phyloP scores from a whole-genome alignment of 352 stramenopile species.

The Globisporangium rhizosaccharum region DNA sequence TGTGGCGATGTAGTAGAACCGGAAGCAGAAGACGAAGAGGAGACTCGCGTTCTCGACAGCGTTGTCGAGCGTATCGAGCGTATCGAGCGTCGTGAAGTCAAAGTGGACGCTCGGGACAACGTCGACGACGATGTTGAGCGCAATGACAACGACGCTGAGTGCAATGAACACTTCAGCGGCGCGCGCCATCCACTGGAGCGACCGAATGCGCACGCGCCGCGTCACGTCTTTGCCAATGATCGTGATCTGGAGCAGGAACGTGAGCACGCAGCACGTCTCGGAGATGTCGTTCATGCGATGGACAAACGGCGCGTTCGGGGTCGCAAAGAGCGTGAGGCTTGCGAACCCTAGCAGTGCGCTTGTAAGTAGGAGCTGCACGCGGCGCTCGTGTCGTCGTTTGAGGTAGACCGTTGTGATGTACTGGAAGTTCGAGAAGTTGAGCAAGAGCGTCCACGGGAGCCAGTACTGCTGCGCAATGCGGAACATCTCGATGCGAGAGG shows the following conservation, averaged over 20 bases:
- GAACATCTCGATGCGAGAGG: not conserved
- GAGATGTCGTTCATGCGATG: conserved; percentile 41
- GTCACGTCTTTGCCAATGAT: conserved; percentile 28
- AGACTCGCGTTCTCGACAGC: conserved; percentile 22
- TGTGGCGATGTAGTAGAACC: conserved; percentile 25
- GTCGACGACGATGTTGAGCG: conserved; percentile 9
- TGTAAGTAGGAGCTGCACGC: conserved; percentile 13
- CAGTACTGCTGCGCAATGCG: not conserved
- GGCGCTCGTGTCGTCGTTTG: conserved; percentile 23
- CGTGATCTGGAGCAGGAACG: conserved; percentile 34
- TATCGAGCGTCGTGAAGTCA: not conserved
- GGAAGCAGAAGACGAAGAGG: conserved; percentile 31
- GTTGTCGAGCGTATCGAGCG: conserved; percentile 13
- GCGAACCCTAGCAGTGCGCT: no score
- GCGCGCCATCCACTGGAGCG: conserved; percentile 10
- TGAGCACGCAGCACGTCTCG: conserved; percentile 23
- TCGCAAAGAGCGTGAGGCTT: conserved; percentile 16
- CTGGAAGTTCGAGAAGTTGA: conserved; percentile 38
- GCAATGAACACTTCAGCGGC: conserved; percentile 13
- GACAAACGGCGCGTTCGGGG: no score
- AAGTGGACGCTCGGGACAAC: not conserved
- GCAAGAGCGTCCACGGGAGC: conserved; percentile 10
- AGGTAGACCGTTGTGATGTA: conserved; percentile 36
- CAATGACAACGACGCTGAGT: conserved; percentile 9
- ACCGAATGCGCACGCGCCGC: conserved; percentile 22